Percentiles rank a stretch among this genome's conserved stretches.
Conservation (phyloP, 2,329 filamentous ascomycete genomes). For the Cucurbitaria berberidis region DNA sequence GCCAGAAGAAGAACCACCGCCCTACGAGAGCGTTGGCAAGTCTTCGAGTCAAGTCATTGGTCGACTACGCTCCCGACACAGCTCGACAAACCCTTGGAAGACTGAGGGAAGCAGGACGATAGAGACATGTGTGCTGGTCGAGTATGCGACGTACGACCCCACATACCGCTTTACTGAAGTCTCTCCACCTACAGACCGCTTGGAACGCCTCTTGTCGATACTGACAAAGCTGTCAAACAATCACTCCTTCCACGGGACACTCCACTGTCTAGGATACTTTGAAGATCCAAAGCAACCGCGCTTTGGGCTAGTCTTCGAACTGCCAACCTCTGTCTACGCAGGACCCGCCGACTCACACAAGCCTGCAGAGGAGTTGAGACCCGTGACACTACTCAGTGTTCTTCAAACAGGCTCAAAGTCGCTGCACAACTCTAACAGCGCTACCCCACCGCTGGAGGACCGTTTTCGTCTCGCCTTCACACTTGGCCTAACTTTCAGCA, state of each 20-base stretch:
- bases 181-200: slow-evolving; percentile 52
- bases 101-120: slow-evolving; percentile 41
- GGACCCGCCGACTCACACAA: slow-evolving; percentile 61
- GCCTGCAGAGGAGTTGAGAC: slow-evolving; percentile 43
- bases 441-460: slow-evolving; percentile 67
- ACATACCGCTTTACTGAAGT: slow-evolving; percentile 57
- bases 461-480: slow-evolving; percentile 78
- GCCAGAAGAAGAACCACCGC: slow-evolving; percentile 56
- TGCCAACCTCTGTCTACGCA: slow-evolving; percentile 62
- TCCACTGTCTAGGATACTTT: slow-evolving; percentile 72
- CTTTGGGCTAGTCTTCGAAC: slow-evolving; percentile 76
- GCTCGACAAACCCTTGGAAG: slow-evolving; percentile 48
- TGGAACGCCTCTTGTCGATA: slow-evolving; percentile 50
- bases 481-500: slow-evolving; percentile 73
- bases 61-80: slow-evolving; percentile 46
- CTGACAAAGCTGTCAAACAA: slow-evolving; percentile 39
- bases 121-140: slow-evolving; percentile 67
- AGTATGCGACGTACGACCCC: slow-evolving; percentile 66
- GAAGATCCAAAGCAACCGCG: slow-evolving; percentile 73
- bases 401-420: slow-evolving; percentile 56
- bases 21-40: slow-evolving; percentile 56
- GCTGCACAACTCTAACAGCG: slow-evolving; percentile 49
- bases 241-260: slow-evolving; percentile 49
- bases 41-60: slow-evolving; percentile 55
- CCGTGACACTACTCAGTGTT: slow-evolving; percentile 55